phyloP scores from a whole-genome alignment of 1,284 basidiomycete species.

The Ceratobasidium sp. region DNA sequence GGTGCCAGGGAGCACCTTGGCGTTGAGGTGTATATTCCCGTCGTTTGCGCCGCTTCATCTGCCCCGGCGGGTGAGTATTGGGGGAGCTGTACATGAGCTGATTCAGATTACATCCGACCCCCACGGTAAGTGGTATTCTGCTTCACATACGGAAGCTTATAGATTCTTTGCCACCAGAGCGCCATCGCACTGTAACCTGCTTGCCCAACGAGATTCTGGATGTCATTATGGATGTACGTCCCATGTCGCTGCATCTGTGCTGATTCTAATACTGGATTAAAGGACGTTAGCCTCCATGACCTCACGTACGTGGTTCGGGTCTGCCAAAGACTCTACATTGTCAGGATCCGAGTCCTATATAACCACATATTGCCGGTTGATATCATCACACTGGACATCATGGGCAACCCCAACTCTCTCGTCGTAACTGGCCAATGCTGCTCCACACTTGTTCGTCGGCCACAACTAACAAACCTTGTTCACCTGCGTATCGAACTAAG shows the following conservation, averaged over 20 bases:
- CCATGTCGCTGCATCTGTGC: background rate
- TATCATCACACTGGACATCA: slow-evolving; percentile 26
- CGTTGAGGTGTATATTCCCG: slow-evolving; percentile 40
- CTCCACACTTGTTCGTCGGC: slow-evolving; percentile 27
- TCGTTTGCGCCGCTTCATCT: slow-evolving; percentile 18
- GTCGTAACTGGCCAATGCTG: slow-evolving; percentile 24
- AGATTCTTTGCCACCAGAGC: background rate
- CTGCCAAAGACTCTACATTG: slow-evolving; percentile 12
- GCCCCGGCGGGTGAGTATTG: background rate
- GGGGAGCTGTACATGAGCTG: background rate
- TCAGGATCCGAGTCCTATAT: slow-evolving; percentile 30
- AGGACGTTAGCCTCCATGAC: slow-evolving; percentile 13
- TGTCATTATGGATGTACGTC: slow-evolving; percentile 19
- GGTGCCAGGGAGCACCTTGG: slow-evolving; percentile 49
- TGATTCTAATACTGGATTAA: background rate
- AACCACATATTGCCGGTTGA: slow-evolving; percentile 13
- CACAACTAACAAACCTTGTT: slow-evolving; percentile 21
- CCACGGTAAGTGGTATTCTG: background rate
- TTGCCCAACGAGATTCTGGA: slow-evolving; percentile 24
- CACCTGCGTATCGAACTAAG: slow-evolving; percentile 10
- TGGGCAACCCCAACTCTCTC: slow-evolving; percentile 28
- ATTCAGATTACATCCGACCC: background rate
- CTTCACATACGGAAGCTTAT: background rate
- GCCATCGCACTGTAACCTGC: slow-evolving; percentile 6
- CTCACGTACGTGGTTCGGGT: slow-evolving; percentile 27